phyloP scores from a whole-genome alignment of 169 alveolate species.

The Perkinsus marinus region DNA sequence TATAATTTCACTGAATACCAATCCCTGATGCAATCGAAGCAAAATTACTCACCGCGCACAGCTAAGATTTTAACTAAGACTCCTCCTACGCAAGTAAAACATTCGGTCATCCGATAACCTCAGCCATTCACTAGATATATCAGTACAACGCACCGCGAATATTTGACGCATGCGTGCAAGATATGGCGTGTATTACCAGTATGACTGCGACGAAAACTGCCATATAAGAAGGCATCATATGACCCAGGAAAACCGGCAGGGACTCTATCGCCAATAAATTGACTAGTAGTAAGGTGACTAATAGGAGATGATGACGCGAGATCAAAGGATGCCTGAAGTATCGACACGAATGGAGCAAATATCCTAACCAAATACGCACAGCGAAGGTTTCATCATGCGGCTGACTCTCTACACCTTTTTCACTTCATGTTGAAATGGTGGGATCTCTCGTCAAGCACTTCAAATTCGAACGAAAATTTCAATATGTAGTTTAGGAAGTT shows the following conservation, averaged over 20 bases:
- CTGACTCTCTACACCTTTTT: conserved; percentile 37
- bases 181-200: conserved; percentile 34
- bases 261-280: conserved; percentile 81
- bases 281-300: conserved; percentile 69
- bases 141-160: background rate
- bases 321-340: conserved; percentile 23
- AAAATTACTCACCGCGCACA: background rate
- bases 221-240: conserved; percentile 59
- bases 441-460: too few species aligned
- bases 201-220: conserved; percentile 67
- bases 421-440: too few species aligned
- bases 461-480: too few species aligned
- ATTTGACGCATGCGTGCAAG: conserved; percentile 4
- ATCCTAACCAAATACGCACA: too few species aligned
- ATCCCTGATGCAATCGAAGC: background rate
- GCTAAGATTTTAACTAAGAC: background rate
- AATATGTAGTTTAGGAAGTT: too few species aligned
- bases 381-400: conserved; percentile 24
- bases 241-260: conserved; percentile 72
- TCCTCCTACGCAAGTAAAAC: too few species aligned
- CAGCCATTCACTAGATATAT: too few species aligned
- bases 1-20: conserved; percentile 75
- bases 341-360: background rate
- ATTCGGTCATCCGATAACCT: too few species aligned
- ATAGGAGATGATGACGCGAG: conserved; percentile 58